Conservation (phyloP, 331 rosid species). For the Prunus yedoensis region DNA sequence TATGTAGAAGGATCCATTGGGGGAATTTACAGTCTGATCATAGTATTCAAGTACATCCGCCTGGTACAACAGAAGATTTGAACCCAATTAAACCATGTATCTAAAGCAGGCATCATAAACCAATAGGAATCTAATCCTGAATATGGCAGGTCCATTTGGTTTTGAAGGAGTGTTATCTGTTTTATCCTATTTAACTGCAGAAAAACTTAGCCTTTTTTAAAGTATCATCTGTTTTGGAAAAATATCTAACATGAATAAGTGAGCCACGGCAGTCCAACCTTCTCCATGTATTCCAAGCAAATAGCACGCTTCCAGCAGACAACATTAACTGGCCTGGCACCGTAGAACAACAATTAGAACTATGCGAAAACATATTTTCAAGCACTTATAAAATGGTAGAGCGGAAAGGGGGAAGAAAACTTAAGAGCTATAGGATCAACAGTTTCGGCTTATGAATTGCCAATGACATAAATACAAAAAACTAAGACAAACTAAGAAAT, state of each 20-base stretch:
- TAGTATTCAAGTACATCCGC: conserved; percentile 96
- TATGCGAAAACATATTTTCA: conserved; percentile 47
- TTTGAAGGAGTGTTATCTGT: background rate
- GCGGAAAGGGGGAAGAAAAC: background rate
- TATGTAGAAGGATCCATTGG: conserved; percentile 84
- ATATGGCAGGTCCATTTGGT: background rate
- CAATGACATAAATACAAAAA: background rate
- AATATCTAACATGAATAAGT: conserved; percentile 4
- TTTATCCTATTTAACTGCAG: background rate
- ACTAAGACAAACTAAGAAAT: background rate
- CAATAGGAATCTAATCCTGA: background rate
- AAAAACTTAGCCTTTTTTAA: background rate
- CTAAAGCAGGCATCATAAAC: background rate
- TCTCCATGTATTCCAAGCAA: conserved; percentile 98
- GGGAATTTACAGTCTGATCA: conserved; percentile 87
- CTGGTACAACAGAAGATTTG: conserved; percentile 46
- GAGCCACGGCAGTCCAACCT: conserved; percentile 53
- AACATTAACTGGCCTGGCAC: conserved; percentile 93
- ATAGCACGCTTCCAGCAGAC: conserved; percentile 99
- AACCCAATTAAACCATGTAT: conserved; percentile 18
- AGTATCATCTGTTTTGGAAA: conserved; percentile 1
- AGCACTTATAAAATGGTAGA: conserved; percentile 36
- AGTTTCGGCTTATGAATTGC: background rate
- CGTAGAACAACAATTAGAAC: conserved; percentile 57
- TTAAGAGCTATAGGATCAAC: background rate